Conservation (phyloP, 2,329 filamentous ascomycete genomes). For the Bipolaris victoriae region DNA sequence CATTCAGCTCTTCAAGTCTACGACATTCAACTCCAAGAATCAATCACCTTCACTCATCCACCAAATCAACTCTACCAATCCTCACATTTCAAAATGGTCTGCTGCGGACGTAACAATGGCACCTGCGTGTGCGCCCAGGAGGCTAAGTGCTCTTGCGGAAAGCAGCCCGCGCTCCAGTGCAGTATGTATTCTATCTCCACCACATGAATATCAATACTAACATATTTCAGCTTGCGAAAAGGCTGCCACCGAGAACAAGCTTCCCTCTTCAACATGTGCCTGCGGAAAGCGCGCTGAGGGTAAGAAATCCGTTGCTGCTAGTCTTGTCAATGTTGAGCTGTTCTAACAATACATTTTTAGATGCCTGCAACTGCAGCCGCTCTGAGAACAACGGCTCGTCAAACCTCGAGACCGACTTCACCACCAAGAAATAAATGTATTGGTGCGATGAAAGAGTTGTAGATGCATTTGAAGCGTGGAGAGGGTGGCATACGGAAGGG, state of each 20-base stretch:
- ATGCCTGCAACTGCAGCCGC: conserved; percentile 81
- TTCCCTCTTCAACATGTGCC: conserved; percentile 71
- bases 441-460: not conserved
- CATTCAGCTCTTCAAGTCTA: conserved; percentile 9
- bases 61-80: conserved; percentile 10
- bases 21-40: not conserved
- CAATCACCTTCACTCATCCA: conserved; percentile 3
- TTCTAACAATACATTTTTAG: conserved; percentile 26
- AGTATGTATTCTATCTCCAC: conserved; percentile 47
- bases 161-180: conserved; percentile 86
- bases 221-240: conserved; percentile 69
- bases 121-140: conserved; percentile 64
- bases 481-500: conserved; percentile 16
- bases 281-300: conserved; percentile 77
- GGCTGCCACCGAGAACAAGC: conserved; percentile 73
- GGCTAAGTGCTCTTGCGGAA: conserved; percentile 83
- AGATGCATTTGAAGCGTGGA: conserved; percentile 2
- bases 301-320: conserved; percentile 49
- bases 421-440: conserved; percentile 62
- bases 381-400: conserved; percentile 66
- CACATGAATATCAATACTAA: conserved; percentile 19
- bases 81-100: conserved; percentile 53
- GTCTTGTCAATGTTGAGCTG: not conserved
- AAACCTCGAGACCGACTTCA: conserved; percentile 83
- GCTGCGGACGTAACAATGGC: conserved; percentile 64